Evolutionary conservation across 2,329 filamentous ascomycete genomes (phyloP).

Genomic region (Aspergillus chevalieri): DNA sequence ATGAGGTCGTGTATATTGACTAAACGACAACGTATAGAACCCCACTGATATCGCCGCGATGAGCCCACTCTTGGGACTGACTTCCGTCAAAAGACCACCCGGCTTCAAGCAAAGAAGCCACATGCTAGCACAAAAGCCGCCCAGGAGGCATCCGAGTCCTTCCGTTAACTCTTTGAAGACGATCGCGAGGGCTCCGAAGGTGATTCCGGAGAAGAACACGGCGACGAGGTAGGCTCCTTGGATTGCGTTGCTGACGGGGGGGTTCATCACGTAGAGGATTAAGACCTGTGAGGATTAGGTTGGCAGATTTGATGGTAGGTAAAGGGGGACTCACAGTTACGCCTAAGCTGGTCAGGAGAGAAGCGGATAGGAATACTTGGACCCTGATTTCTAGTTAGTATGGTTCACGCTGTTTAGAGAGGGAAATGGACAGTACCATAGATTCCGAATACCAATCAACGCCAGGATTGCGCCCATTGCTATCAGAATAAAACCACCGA

Average conservation of each 20-base stretch:
- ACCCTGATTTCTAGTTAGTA: slow-evolving; percentile 39
- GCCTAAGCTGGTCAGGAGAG: slow-evolving; percentile 64
- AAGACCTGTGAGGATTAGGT: slow-evolving; percentile 47
- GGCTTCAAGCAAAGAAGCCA: slow-evolving; percentile 76
- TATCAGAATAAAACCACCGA: slow-evolving; percentile 72
- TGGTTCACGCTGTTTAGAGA: neutral
- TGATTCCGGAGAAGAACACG: slow-evolving; percentile 62
- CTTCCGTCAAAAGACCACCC: slow-evolving; percentile 64
- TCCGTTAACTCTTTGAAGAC: slow-evolving; percentile 80
- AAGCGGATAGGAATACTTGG: slow-evolving; percentile 73
- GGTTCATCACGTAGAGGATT: slow-evolving; percentile 81
- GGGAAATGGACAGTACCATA: slow-evolving; percentile 42
- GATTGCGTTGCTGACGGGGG: slow-evolving; percentile 65
- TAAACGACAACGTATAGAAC: slow-evolving; percentile 70
- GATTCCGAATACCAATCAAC: slow-evolving; percentile 76
- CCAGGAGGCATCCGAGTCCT: slow-evolving; percentile 78
- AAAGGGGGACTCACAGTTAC: slow-evolving; percentile 50
- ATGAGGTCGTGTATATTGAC: slow-evolving; percentile 69
- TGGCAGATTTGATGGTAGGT: neutral
- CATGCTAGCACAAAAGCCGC: slow-evolving; percentile 81
- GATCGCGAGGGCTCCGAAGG: slow-evolving; percentile 67
- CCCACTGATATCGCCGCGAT: slow-evolving; percentile 65
- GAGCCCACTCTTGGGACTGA: slow-evolving; percentile 63
- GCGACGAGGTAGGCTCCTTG: slow-evolving; percentile 87
- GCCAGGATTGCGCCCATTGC: slow-evolving; percentile 64